Base-by-base conservation (phyloP, 192 early-diverging fungal genomes). In the Physocladia obscura region DNA sequence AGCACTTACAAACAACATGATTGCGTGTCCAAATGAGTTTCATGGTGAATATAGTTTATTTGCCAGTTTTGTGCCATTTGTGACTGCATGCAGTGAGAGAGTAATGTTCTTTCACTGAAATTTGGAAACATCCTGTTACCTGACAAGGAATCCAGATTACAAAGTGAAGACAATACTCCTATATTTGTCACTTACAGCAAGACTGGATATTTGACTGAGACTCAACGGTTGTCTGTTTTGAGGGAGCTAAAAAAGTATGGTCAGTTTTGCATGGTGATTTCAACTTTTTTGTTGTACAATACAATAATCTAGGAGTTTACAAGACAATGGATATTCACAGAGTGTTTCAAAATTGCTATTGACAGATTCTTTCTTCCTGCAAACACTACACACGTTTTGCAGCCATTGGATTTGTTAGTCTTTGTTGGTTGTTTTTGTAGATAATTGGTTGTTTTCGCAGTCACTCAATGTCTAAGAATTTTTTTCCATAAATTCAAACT, bases 381-480 rank as follows among this genome's bases (percentile, higher is more conserved):
- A 52, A 52, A 52, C n/a, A 52, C 4, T n/a, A 52, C 50, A n/a
- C 50, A 52, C 50, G 6, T 52, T 27, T 52, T 52, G 50, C 50
- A 52, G n/a, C 50, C 50, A 4, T 21, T 52, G 50, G 50, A 52
- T 52, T 21, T 26, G 22, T 11, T 52, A 11, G 29, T 52, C 8
- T 52, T 52, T 52, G 50, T n/a, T n/a, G n/a, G n/a, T n/a, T n/a
- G n/a, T n/a, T n/a, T n/a, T n/a, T n/a, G n/a, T n/a, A n/a, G n/a
- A n/a, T n/a, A n/a, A n/a, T n/a, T n/a, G n/a, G n/a, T n/a, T n/a
- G n/a, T n/a, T n/a, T n/a, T n/a, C n/a, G n/a, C n/a, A n/a, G n/a
- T n/a, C n/a, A n/a, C n/a, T n/a, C n/a, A n/a, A n/a, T n/a, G n/a
- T n/a, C n/a, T n/a, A n/a, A n/a, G n/a, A n/a, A n/a, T n/a, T n/a